phyloP scores from a whole-genome alignment of 2,329 filamentous ascomycete genomes.

The Zymoseptoria pseudotritici region DNA sequence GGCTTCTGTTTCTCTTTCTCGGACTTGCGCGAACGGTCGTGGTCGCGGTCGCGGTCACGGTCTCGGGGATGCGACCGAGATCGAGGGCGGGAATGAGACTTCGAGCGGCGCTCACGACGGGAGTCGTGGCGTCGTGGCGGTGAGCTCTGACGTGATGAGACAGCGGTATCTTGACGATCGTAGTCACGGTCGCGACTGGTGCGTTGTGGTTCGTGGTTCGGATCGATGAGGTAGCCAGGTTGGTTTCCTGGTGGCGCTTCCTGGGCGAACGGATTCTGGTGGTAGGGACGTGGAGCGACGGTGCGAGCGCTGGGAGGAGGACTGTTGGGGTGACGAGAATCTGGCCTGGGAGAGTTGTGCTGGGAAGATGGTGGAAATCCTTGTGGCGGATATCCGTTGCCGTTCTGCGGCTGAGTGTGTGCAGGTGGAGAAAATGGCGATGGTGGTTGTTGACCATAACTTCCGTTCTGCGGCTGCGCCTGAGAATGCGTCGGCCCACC shows the following conservation, averaged over 20 bases:
- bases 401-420: not conserved
- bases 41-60: not conserved
- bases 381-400: conserved; percentile 11
- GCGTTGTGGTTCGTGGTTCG: not conserved
- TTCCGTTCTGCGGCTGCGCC: not conserved
- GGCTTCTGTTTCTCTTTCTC: not conserved
- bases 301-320: not conserved
- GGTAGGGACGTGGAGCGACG: conserved; percentile 10
- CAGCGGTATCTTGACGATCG: not conserved
- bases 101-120: not conserved
- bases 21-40: not conserved
- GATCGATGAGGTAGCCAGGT: conserved; percentile 15
- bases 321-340: conserved; percentile 1
- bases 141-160: not conserved
- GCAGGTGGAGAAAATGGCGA: conserved; percentile 17
- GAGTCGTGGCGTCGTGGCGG: not conserved
- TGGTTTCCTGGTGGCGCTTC: conserved; percentile 16
- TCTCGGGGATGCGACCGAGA: conserved; percentile 5
- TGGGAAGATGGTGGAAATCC: conserved; percentile 17
- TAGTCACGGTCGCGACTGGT: not conserved
- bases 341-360: conserved; percentile 19
- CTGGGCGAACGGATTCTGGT: conserved; percentile 24
- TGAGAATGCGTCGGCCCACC: conserved; percentile 14
- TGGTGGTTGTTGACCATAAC: conserved; percentile 14
- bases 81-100: conserved; percentile 2